Evolutionary conservation across 2,329 filamentous ascomycete genomes (phyloP).

Genomic region (Trichoderma oligosporum): DNA sequence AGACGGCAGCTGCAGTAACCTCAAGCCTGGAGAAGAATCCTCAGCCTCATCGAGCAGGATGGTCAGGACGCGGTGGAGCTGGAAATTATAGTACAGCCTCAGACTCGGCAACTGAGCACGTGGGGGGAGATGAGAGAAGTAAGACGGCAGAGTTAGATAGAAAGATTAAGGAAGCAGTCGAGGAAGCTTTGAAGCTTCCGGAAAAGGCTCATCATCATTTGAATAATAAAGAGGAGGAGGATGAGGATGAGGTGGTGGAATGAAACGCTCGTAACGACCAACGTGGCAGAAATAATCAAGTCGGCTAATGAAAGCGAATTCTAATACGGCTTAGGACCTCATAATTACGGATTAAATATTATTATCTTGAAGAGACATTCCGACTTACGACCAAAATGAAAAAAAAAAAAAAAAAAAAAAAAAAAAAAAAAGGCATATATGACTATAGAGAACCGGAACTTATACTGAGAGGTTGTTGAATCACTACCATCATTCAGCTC

Average conservation of each 20-base stretch:
- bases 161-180: conserved; percentile 44
- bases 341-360: too few species aligned
- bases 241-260: neutral
- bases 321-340: too few species aligned
- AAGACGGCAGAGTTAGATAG: conserved; percentile 38
- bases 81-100: conserved; percentile 53
- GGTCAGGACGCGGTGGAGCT: conserved; percentile 52
- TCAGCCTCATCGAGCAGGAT: conserved; percentile 22
- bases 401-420: too few species aligned
- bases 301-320: too few species aligned
- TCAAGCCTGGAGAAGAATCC: conserved; percentile 30
- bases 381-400: too few species aligned
- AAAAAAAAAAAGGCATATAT: too few species aligned
- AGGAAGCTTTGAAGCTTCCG: conserved; percentile 45
- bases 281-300: too few species aligned
- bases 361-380: too few species aligned
- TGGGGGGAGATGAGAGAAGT: conserved; percentile 30
- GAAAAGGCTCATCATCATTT: conserved; percentile 40
- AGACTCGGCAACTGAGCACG: conserved; percentile 29
- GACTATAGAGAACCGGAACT: too few species aligned
- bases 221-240: conserved; percentile 19
- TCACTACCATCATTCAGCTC: too few species aligned
- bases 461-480: too few species aligned
- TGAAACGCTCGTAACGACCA: neutral
- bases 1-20: conserved; percentile 34